These are phyloP conservation scores for Detonula confervacea DNA, from an alignment of 352 stramenopile species.

Conservation along the genomic window DNA sequence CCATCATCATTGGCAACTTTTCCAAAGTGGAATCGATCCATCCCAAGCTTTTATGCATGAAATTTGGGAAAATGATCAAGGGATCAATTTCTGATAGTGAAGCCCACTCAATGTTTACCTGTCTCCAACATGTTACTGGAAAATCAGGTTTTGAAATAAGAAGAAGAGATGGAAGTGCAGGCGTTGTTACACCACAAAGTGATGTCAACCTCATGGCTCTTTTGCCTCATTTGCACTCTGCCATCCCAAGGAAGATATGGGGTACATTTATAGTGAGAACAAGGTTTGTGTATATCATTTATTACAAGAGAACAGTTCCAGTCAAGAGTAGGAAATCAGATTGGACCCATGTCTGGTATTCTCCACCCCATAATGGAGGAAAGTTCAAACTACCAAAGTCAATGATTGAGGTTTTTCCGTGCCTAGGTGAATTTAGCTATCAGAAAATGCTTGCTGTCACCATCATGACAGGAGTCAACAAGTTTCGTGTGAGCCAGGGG, in stretches of 20 bases:
- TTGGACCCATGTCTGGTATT: not conserved
- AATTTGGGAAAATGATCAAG: not conserved
- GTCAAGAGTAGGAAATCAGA: not conserved
- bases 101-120: not conserved
- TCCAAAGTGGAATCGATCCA: not conserved
- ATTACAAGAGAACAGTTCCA: not conserved
- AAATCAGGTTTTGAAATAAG: slow-evolving; percentile 3
- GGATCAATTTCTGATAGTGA: not conserved
- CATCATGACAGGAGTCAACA: not conserved
- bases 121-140: not conserved
- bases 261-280: not conserved
- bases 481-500: too few species aligned
- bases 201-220: not conserved
- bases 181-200: not conserved
- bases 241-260: not conserved
- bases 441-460: not conserved
- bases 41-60: not conserved
- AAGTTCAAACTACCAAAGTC: not conserved
- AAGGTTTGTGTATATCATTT: not conserved
- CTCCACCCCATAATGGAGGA: not conserved
- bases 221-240: slow-evolving; percentile 1
- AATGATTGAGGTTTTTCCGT: not conserved
- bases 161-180: not conserved
- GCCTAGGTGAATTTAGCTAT: not conserved
- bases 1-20: not conserved